Percentiles rank a stretch among this genome's conserved stretches.
Conservation (phyloP, 352 stramenopile genomes). For the Phytophthora sp. region DNA sequence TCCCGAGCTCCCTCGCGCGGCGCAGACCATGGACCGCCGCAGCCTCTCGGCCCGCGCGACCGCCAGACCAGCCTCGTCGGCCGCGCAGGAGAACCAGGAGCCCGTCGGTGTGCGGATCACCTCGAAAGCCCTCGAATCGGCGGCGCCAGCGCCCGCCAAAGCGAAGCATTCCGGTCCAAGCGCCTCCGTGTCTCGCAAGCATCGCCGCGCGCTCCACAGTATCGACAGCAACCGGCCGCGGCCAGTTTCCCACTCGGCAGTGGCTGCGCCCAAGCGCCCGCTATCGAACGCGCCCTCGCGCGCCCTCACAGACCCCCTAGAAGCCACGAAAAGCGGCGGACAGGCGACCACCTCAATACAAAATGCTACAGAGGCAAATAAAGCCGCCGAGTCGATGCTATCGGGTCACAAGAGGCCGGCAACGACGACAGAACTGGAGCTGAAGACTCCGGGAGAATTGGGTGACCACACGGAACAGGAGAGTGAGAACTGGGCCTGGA, state of each 20-base stretch:
- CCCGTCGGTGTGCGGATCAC: slow-evolving; percentile 6
- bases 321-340: slow-evolving; percentile 10
- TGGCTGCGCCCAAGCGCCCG: not conserved
- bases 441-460: not conserved
- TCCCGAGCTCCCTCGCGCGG: slow-evolving; percentile 9
- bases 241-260: not conserved
- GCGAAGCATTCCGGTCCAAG: not conserved
- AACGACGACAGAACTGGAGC: not conserved
- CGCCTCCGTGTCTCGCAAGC: slow-evolving; percentile 3
- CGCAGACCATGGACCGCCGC: slow-evolving; percentile 31
- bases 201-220: slow-evolving; percentile 34
- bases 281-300: not conserved
- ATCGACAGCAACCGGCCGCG: slow-evolving; percentile 33
- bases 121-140: slow-evolving; percentile 1
- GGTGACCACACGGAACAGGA: slow-evolving; percentile 14
- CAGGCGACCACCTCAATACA: not conserved
- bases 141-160: slow-evolving; percentile 20
- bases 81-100: slow-evolving; percentile 48
- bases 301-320: slow-evolving; percentile 1
- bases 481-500: slow-evolving; percentile 80
- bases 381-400: not conserved
- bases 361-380: not conserved
- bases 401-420: slow-evolving; percentile 12
- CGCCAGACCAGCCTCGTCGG: not conserved
- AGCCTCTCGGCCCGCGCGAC: not conserved